Base-by-base conservation (phyloP, 192 early-diverging fungal species). In the Jimgerdemannia flammicorona region DNA sequence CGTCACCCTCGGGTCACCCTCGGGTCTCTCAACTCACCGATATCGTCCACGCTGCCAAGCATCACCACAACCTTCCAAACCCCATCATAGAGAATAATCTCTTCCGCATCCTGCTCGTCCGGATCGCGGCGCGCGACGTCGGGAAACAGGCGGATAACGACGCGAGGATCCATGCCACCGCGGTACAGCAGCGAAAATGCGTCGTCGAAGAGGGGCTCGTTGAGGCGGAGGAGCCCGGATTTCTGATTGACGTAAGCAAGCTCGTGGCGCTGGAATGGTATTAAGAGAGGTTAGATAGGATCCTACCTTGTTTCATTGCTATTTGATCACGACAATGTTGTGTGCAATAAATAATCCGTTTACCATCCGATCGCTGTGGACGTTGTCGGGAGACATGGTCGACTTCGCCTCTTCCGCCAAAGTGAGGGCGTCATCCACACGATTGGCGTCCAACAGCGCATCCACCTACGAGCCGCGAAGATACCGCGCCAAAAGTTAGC, bases 141-240 rank as follows among this genome's bases (percentile, higher is more conserved):
- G 1, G 76, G 75, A 72, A 91, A 88, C 70, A 89, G 77, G 18
- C 72, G 75, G 40, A 93, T 84, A 0, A 91, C 71, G 3, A 86
- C 69, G 2, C 78, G 67, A 9, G 92, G 93, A 79, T 93, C 89
- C 4, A 91, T 76, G n/a, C 84, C 76, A 14, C 91, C 91, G 76
- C 88, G 88, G 40, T 87, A 71, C 40, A 96, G 84, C 6, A 89
- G 76, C 4, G 70, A 64, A 69, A 93, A 82, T 0, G 92, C 92
- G 49, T 91, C 86, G 39, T 94, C 88, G 75, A 95, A 95, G 0
- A 88, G 66, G 3, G 91, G 90, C 42, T 87, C 86, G 17, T 82
- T 80, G 19, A 95, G 81, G 63, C 86, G 86, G 4, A 91, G 75
- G 8, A 92, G 69, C 41, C 89, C 94, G 3, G 90, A 88, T 63